A percentile compares a stretch with the other conserved stretches of the same genome.
These are phyloP conservation scores for Xylariomycetidae sp. DNA, from an alignment of 2,329 filamentous ascomycete genomes.

Conservation along the genomic window DNA sequence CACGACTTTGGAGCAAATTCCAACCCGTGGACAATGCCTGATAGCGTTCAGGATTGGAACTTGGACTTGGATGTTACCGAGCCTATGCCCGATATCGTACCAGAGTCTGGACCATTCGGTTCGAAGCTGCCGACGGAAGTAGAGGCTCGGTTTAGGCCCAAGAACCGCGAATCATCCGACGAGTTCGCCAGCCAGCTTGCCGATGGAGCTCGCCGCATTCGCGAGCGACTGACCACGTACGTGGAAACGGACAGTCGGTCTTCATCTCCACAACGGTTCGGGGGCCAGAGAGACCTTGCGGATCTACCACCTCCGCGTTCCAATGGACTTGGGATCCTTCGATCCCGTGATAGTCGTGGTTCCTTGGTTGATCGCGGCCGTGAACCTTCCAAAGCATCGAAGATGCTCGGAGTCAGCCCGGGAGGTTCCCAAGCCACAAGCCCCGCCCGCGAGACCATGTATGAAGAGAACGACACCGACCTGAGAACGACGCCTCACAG, in stretches of 20 bases:
- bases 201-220: conserved; percentile 62
- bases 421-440: conserved; percentile 24
- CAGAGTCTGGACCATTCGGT: conserved; percentile 5
- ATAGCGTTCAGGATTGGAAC: conserved; percentile 20
- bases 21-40: conserved; percentile 40
- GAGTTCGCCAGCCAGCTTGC: conserved; percentile 71
- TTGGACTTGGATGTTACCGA: conserved; percentile 25
- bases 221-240: conserved; percentile 66
- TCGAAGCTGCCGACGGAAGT: conserved; percentile 1
- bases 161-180: conserved; percentile 36
- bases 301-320: conserved; percentile 32
- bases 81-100: conserved; percentile 17
- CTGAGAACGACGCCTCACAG: conserved; percentile 3
- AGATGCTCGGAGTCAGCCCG: conserved; percentile 52
- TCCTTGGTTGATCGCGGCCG: conserved; percentile 48
- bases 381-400: conserved; percentile 50
- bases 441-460: conserved; percentile 9
- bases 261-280: conserved; percentile 33
- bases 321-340: conserved; percentile 58
- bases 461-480: conserved; percentile 7
- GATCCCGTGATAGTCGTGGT: conserved; percentile 60
- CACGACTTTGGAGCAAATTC: conserved; percentile 28
- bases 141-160: not conserved
- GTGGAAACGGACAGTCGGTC: conserved; percentile 55
- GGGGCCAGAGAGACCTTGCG: conserved; percentile 25